Conservation (phyloP, 805 yeast species). For the Saturnispora sekii region DNA sequence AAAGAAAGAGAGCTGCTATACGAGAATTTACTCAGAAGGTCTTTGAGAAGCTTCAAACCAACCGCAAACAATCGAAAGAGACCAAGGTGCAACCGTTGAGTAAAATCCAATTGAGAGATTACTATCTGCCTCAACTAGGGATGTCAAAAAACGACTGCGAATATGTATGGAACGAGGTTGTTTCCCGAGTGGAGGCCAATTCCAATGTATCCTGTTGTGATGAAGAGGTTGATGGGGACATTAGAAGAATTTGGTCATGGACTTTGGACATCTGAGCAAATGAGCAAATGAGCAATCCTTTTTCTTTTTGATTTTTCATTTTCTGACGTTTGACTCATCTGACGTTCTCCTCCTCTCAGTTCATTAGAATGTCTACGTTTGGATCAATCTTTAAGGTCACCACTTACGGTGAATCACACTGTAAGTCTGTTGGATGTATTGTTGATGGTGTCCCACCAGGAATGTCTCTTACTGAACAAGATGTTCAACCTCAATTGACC, state of each 20-base stretch:
- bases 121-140: conserved; percentile 31
- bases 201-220: conserved; percentile 53
- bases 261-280: conserved; percentile 30
- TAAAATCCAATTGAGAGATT: conserved; percentile 63
- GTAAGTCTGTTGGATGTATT: conserved; percentile 95
- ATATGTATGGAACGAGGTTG: conserved; percentile 51
- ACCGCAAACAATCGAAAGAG: conserved; percentile 28
- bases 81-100: conserved; percentile 44
- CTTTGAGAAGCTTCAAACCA: conserved; percentile 39
- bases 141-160: conserved; percentile 31
- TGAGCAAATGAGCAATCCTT: too few relatives aligned
- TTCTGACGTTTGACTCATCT: conserved; percentile 5
- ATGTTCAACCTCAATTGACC: conserved; percentile 90
- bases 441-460: conserved; percentile 99
- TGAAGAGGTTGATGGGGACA: conserved; percentile 76
- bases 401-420: conserved; percentile 97
- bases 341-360: background rate
- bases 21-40: conserved; percentile 40
- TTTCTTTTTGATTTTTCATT: conserved; percentile 5
- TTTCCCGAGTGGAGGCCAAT: conserved; percentile 49
- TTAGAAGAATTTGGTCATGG: conserved; percentile 87
- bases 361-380: conserved; percentile 55
- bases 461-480: conserved; percentile 70
- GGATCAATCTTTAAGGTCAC: conserved; percentile 67
- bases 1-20: conserved; percentile 32